Conservation (phyloP, 208 protist genomes). For the Balamuthia mandrillaris region DNA sequence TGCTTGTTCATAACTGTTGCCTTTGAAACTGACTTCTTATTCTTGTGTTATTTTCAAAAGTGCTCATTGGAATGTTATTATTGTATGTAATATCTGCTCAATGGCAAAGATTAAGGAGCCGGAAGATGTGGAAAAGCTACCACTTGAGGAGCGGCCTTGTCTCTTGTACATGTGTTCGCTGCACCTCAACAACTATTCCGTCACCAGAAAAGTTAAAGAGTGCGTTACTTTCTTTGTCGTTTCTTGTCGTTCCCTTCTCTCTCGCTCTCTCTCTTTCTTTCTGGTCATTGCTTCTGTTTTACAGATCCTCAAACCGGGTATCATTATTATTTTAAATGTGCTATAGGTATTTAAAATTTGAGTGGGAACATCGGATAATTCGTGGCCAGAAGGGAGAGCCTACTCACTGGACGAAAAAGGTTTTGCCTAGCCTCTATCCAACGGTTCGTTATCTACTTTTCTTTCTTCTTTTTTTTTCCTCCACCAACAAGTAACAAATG, state of each 20-base stretch:
- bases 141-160: neutral
- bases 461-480: neutral
- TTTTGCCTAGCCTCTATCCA: too few species aligned
- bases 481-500: too few species aligned
- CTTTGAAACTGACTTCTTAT: neutral
- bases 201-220: neutral
- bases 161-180: conserved; percentile 7
- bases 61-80: neutral
- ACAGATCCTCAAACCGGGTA: neutral
- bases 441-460: neutral
- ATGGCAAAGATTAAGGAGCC: neutral
- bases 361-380: neutral
- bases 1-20: too few species aligned
- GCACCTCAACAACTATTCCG: neutral
- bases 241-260: too few species aligned
- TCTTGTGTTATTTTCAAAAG: neutral
- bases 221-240: too few species aligned
- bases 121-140: neutral
- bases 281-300: neutral
- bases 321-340: neutral
- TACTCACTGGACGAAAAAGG: neutral
- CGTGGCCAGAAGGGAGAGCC: neutral
- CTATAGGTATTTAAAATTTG: neutral
- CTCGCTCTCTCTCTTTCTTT: too few species aligned
- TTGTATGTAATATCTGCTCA: neutral